These are phyloP conservation scores for Bertia moriformis DNA, from an alignment of 2,329 filamentous ascomycete species.

Conservation along the genomic window DNA sequence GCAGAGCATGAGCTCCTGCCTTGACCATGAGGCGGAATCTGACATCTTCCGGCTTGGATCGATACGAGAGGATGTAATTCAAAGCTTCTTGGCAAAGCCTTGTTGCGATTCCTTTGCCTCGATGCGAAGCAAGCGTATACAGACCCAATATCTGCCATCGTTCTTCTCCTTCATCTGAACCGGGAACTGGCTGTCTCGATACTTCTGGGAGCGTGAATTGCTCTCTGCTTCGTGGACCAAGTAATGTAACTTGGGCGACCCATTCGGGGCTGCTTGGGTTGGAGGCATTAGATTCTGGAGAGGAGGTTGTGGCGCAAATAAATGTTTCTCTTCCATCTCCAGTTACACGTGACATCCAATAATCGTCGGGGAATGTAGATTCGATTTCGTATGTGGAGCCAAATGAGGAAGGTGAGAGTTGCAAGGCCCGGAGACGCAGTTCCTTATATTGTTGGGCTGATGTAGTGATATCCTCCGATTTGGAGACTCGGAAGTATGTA, in stretches of 20 bases:
- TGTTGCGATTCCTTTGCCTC: conserved; percentile 9
- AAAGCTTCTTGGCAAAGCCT: conserved; percentile 6
- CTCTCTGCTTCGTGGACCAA: conserved; percentile 10
- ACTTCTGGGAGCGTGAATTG: conserved; percentile 9
- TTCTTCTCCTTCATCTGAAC: conserved; percentile 10
- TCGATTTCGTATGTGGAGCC: conserved; percentile 14
- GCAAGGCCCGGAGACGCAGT: conserved; percentile 13
- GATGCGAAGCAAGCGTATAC: conserved; percentile 7
- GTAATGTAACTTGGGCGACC: conserved; percentile 14
- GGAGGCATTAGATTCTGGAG: conserved; percentile 3
- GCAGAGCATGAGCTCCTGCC: conserved; percentile 10
- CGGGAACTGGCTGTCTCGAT: conserved; percentile 8
- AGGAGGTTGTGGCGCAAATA: conserved; percentile 10
- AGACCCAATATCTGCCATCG: conserved; percentile 11
- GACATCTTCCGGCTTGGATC: conserved; percentile 4
- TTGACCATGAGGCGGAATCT: conserved; percentile 14
- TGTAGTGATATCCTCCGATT: not conserved
- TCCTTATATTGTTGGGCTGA: conserved; percentile 6
- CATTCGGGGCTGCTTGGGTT: conserved; percentile 9
- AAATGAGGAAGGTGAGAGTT: conserved; percentile 12
- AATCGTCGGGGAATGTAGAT: conserved; percentile 8
- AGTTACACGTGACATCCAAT: conserved; percentile 12
- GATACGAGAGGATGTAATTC: conserved; percentile 6
- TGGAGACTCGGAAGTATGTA: conserved; percentile 1
- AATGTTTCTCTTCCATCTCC: conserved; percentile 11